Evolutionary conservation across 176 grass and related monocot genomes (phyloP), one percentile per base, ranked within the genome.

Genomic region (Saccharum officinarum): DNA sequence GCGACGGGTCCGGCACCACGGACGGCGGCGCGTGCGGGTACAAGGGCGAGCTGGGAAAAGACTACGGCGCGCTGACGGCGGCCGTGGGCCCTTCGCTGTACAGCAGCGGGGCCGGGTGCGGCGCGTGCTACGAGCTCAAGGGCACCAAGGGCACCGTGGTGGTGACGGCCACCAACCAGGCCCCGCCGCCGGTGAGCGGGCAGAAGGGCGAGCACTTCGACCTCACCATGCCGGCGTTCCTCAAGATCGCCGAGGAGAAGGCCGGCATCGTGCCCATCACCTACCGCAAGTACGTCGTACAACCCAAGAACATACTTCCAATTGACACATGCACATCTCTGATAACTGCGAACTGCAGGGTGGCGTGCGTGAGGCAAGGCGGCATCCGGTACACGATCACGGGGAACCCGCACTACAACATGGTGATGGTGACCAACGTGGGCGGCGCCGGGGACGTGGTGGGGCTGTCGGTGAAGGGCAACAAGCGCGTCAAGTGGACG

Each of bases 81-180:
- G 95, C 93, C 16, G 86, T 98, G 73, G 92, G 93, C 93, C 68
- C 85, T 22, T 63, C 45, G 50, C 80, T 98, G 50, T 95, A 87
- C 89, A 82, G 52, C 77, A 39, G 41, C 12, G 93, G 91, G 6
- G 80, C 73, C 69, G 81, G 80, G 8, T 98, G 95, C 83, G 95
- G 91, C 18, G 85, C 91, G 2, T 95, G 95, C 91, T 98, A 92
- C 72, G 89, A 98, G 91, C 75, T 98, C 41, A 76, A 76, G 80
- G 93, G 87, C 78, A 1, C 8, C 57, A 60, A 60, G 57, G 57
- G 57, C 57, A 60, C 57, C 57, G 57, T 93, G 45, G 71, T 73
- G 10, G 93, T 93, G 46, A 90, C 91, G 14, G 89, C 78, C 40
- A 96, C 91, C 38, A 96, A 96, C 69, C 62, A 89, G 4, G 93